Percentiles rank a stretch among this genome's conserved stretches.
These are phyloP conservation scores for Sarcomyxa edulis DNA, from an alignment of 768 basidiomycete genomes.

Conservation along the genomic window DNA sequence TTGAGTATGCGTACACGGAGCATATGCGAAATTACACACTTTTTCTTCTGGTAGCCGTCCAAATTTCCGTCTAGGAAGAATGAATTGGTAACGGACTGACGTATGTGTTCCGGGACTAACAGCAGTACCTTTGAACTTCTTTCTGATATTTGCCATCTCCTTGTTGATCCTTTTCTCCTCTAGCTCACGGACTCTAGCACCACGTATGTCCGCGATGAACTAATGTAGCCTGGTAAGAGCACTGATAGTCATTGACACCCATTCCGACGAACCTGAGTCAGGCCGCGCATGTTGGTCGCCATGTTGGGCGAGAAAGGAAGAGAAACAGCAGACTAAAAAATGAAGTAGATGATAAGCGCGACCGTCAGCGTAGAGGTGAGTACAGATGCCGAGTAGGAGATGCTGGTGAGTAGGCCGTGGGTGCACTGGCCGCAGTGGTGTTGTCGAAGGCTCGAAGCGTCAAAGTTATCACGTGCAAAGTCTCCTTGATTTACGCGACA, in stretches of 20 bases:
- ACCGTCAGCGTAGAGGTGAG: background rate
- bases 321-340: no score
- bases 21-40: constrained; percentile 41
- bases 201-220: constrained; percentile 99
- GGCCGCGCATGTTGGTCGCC: constrained; percentile 88
- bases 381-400: background rate
- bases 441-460: no score
- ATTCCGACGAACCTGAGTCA: constrained; percentile 72
- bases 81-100: constrained; percentile 2
- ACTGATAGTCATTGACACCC: background rate
- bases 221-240: constrained; percentile 24
- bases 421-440: background rate
- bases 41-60: constrained; percentile 91
- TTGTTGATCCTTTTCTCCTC: constrained; percentile 99
- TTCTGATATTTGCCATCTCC: constrained; percentile 99
- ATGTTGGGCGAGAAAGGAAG: constrained; percentile 43
- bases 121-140: constrained; percentile 89
- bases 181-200: constrained; percentile 91
- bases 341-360: background rate
- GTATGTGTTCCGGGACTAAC: background rate
- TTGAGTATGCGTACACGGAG: background rate
- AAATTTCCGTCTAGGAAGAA: constrained; percentile 65
- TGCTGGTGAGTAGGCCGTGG: constrained; percentile 6
- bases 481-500: no score
- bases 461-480: no score